phyloP scores from a whole-genome alignment of 192 early-diverging fungal species.

The Coemansia sp. region DNA sequence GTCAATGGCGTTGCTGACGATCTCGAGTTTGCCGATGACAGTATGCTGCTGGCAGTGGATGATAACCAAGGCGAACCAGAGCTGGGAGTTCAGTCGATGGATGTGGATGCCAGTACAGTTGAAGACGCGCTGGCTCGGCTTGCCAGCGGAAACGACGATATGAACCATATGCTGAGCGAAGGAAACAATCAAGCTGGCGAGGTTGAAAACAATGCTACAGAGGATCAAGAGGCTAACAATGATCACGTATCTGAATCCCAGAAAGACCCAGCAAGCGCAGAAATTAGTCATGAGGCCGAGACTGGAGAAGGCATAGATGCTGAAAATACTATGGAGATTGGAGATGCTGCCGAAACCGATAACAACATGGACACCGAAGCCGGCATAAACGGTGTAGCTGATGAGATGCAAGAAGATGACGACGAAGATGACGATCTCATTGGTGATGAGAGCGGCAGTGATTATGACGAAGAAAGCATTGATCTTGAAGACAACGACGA shows the following conservation, averaged over 20 bases:
- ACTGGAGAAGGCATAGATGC: no score
- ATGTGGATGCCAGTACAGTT: constrained; percentile 38
- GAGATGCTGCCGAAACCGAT: neutral
- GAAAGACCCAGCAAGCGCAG: neutral
- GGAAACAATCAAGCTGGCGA: neutral
- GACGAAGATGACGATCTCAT: neutral
- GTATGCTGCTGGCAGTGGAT: constrained; percentile 26
- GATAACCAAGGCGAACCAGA: constrained; percentile 7
- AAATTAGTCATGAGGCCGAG: neutral
- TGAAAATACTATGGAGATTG: neutral
- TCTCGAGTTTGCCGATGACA: constrained; percentile 8
- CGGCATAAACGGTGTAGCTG: neutral
- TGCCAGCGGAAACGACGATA: constrained; percentile 4
- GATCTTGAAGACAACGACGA: neutral
- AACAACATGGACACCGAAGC: neutral
- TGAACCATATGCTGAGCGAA: neutral
- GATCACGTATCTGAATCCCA: neutral
- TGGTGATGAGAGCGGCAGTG: neutral
- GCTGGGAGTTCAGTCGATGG: constrained; percentile 33
- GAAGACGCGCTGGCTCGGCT: constrained; percentile 53
- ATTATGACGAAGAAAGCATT: neutral
- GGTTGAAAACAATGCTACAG: neutral
- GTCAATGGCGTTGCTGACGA: constrained; percentile 3
- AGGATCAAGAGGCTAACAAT: neutral
- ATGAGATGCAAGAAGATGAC: constrained; percentile 1